phyloP scores from a whole-genome alignment of 176 grass and related monocot species.

The Zea luxurians region DNA sequence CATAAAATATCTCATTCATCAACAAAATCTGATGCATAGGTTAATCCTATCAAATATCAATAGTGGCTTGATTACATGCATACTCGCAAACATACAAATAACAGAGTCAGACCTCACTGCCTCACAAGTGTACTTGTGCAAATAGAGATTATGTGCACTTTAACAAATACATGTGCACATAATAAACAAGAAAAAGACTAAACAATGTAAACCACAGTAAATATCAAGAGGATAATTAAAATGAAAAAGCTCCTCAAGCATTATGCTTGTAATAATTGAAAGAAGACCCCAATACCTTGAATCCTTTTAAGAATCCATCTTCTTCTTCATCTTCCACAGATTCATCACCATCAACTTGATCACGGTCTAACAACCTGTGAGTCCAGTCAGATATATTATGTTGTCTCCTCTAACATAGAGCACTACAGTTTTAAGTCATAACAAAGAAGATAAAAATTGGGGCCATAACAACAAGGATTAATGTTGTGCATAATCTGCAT shows the following conservation, averaged over 20 bases:
- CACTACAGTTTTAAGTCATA: constrained; percentile 19
- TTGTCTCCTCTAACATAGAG: constrained; percentile 3
- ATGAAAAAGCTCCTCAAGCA: constrained; percentile 6
- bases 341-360: constrained; percentile 84
- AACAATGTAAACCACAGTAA: constrained; percentile 15
- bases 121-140: background rate
- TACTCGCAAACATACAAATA: background rate
- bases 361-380: constrained; percentile 84
- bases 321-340: constrained; percentile 84
- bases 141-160: background rate
- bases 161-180: background rate
- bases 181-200: constrained; percentile 17
- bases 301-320: constrained; percentile 93
- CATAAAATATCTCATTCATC: background rate
- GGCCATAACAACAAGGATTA: background rate
- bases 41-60: background rate
- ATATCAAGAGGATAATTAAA: constrained; percentile 29
- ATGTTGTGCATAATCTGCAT: background rate
- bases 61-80: background rate
- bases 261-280: constrained; percentile 9
- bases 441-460: constrained; percentile 11
- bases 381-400: constrained; percentile 32
- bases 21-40: background rate
- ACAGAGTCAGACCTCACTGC: background rate
- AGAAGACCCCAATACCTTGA: constrained; percentile 66